phyloP scores from a whole-genome alignment of 192 early-diverging fungal genomes.

The Coemansia biformis region DNA sequence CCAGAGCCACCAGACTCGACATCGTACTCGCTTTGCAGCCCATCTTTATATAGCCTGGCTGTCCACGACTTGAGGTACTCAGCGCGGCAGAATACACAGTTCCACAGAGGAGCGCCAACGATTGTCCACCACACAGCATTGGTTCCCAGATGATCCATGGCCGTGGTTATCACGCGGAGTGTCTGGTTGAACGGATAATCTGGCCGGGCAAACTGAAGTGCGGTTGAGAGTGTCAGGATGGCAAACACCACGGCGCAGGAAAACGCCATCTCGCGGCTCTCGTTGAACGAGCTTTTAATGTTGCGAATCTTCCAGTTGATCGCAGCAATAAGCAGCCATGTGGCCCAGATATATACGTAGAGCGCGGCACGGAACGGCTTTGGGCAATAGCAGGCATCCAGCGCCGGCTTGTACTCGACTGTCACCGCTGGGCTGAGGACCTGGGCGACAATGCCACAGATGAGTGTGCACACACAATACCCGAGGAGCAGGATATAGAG shows the following conservation, averaged over 20 bases:
- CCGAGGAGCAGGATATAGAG: conserved; percentile 31
- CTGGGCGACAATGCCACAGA: conserved; percentile 33
- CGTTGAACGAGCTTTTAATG: conserved; percentile 51
- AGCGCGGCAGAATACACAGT: conserved; percentile 24
- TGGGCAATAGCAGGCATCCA: conserved; percentile 37
- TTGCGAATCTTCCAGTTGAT: conserved; percentile 42
- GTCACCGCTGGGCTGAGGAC: conserved; percentile 20
- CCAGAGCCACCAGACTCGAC: too few species aligned
- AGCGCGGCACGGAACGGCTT: conserved; percentile 23
- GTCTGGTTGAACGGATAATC: conserved; percentile 33
- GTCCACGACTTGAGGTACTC: conserved; percentile 34
- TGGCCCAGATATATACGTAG: conserved; percentile 35
- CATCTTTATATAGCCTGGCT: conserved; percentile 24
- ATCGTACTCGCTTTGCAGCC: conserved; percentile 40
- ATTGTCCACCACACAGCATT: conserved; percentile 48
- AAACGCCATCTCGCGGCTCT: conserved; percentile 37
- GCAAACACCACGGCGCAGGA: conserved; percentile 34
- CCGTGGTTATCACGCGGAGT: conserved; percentile 24
- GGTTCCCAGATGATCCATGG: conserved; percentile 33
- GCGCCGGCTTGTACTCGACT: conserved; percentile 17
- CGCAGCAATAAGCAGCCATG: conserved; percentile 28
- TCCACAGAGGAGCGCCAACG: conserved; percentile 33
- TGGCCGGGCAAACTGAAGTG: conserved; percentile 18
- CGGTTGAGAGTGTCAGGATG: conserved; percentile 28
- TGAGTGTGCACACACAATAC: conserved; percentile 20